Conservation (phyloP, 2,329 filamentous ascomycete species). For the Blumeria hordei region DNA sequence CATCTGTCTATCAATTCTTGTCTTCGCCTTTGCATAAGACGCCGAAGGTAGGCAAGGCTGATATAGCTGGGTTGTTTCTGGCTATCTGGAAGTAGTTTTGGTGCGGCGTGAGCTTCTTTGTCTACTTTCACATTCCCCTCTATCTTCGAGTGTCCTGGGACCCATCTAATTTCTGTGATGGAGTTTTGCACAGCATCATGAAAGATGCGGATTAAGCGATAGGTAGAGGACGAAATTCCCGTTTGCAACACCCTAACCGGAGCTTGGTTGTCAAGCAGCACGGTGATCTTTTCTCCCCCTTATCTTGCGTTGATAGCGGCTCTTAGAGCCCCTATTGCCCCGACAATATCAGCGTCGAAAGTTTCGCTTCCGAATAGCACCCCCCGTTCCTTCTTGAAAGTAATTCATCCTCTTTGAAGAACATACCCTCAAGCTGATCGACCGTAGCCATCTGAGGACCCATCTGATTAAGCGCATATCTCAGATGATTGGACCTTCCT, state of each 20-base stretch:
- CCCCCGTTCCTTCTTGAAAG: not conserved
- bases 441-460: not conserved
- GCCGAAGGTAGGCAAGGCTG: not conserved
- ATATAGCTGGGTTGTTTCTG: not conserved
- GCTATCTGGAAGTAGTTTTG: not conserved
- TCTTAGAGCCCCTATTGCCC: not conserved
- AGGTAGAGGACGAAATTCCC: slow-evolving; percentile 2
- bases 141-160: not conserved
- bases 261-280: not conserved
- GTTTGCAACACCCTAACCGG: not conserved
- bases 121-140: not conserved
- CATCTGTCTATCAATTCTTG: not conserved
- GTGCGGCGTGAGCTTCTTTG: not conserved
- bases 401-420: not conserved
- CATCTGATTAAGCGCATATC: not conserved
- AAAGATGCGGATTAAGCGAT: slow-evolving; percentile 3
- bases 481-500: not conserved
- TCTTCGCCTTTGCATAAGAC: not conserved
- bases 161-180: not conserved
- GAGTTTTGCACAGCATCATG: not conserved
- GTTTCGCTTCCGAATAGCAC: not conserved
- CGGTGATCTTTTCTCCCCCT: not conserved
- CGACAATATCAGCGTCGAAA: not conserved
- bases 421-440: not conserved
- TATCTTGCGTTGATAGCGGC: not conserved